Conservation (phyloP, 177 flowering plant genomes). For the Vitis hybrid region DNA sequence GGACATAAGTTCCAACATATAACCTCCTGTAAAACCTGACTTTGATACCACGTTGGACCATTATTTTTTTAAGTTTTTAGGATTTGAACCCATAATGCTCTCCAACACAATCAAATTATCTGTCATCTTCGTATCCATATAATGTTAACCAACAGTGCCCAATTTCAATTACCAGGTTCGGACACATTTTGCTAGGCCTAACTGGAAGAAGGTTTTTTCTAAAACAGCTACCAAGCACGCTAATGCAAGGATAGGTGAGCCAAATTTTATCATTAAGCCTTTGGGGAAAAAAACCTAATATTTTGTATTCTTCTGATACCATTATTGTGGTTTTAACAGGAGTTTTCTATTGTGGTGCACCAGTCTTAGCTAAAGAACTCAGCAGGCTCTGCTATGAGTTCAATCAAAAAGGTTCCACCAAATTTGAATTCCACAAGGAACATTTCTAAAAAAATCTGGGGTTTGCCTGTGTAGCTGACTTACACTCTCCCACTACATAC, state of each 20-base stretch:
- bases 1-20: too few relatives aligned
- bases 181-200: slow-evolving; percentile 97
- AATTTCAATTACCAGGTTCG: slow-evolving; percentile 53
- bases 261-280: not conserved
- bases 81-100: too few relatives aligned
- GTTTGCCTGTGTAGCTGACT: not conserved
- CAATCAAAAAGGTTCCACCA: slow-evolving; percentile 85
- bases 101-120: too few relatives aligned
- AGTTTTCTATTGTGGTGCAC: slow-evolving; percentile 96
- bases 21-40: too few relatives aligned
- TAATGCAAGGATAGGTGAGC: slow-evolving; percentile 78
- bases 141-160: too few relatives aligned
- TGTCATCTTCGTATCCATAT: too few relatives aligned
- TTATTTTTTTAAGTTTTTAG: too few relatives aligned
- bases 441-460: slow-evolving; percentile 49
- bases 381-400: slow-evolving; percentile 74
- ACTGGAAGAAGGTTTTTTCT: slow-evolving; percentile 92
- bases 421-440: slow-evolving; percentile 96
- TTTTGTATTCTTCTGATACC: not conserved
- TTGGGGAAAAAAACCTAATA: too few relatives aligned
- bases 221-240: slow-evolving; percentile 74
- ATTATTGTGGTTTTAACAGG: slow-evolving; percentile 44
- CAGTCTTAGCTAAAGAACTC: slow-evolving; percentile 86
- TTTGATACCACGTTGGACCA: too few relatives aligned
- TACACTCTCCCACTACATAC: not conserved